Percentiles rank a stretch among this genome's conserved stretches.
Conservation (phyloP, 2,329 filamentous ascomycete species). For the Tympanopsis confertula region DNA sequence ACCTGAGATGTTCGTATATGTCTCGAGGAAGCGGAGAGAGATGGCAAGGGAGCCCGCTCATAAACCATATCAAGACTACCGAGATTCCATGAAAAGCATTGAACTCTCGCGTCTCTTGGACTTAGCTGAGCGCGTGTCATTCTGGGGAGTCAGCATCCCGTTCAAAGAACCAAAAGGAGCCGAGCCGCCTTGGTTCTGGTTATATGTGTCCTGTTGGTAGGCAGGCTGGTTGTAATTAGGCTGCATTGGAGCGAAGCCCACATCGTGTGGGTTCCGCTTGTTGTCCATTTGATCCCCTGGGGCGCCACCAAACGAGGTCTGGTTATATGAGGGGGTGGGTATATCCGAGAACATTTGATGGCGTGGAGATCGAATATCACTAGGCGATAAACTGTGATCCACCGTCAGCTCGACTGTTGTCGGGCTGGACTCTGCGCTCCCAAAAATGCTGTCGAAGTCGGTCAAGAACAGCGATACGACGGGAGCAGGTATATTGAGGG, state of each 20-base stretch:
- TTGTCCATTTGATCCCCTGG: background rate
- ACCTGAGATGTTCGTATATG: no score
- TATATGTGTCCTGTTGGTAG: background rate
- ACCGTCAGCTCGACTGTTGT: conserved; percentile 31
- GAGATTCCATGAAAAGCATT: conserved; percentile 1
- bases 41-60: no score
- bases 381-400: background rate
- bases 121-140: background rate
- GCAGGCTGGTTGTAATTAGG: background rate
- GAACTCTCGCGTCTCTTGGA: background rate
- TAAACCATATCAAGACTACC: no score
- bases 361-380: background rate
- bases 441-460: conserved; percentile 80
- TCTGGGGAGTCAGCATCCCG: background rate
- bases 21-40: no score
- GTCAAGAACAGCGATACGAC: conserved; percentile 90
- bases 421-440: conserved; percentile 53
- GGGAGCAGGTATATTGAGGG: conserved; percentile 87
- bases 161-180: no score
- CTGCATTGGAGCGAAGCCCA: background rate
- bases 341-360: conserved; percentile 1
- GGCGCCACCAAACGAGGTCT: background rate
- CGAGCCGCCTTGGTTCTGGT: background rate
- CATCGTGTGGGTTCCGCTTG: background rate
- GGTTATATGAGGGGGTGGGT: background rate